Conservation (phyloP, 768 basidiomycete species). For the Gymnopilus dilepis region DNA sequence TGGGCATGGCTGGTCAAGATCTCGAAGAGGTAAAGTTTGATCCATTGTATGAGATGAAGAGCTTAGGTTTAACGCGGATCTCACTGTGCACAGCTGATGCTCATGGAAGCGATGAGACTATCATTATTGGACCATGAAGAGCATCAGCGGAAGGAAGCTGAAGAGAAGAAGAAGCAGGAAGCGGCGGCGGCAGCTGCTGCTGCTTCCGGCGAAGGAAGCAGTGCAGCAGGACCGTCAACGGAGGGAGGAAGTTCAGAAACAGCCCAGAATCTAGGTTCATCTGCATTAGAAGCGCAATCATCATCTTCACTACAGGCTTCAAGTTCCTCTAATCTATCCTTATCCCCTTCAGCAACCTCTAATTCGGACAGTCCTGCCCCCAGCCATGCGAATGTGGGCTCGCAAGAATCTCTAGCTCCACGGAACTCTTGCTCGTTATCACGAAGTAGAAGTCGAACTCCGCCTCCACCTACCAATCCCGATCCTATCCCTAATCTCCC, state of each 20-base stretch:
- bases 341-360: slow-evolving; percentile 26
- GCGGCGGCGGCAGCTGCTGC: slow-evolving; percentile 42
- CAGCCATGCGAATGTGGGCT: slow-evolving; percentile 26
- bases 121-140: slow-evolving; percentile 95
- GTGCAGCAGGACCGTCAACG: slow-evolving; percentile 17
- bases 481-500: slow-evolving; percentile 31
- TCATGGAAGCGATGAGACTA: slow-evolving; percentile 98
- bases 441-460: slow-evolving; percentile 44
- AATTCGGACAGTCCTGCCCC: slow-evolving; percentile 24
- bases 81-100: slow-evolving; percentile 77
- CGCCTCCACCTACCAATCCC: slow-evolving; percentile 33
- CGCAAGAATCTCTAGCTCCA: slow-evolving; percentile 28
- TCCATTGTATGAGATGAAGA: slow-evolving; percentile 27
- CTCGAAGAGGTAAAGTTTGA: slow-evolving; percentile 76
- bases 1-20: slow-evolving; percentile 85
- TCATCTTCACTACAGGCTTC: slow-evolving; percentile 30
- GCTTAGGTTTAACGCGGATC: slow-evolving; percentile 7
- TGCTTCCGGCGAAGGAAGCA: slow-evolving; percentile 23
- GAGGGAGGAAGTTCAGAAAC: slow-evolving; percentile 29
- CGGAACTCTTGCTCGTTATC: slow-evolving; percentile 41
- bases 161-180: slow-evolving; percentile 65
- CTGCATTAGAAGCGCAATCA: slow-evolving; percentile 35
- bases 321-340: slow-evolving; percentile 35
- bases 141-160: slow-evolving; percentile 79
- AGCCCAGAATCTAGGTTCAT: slow-evolving; percentile 36